phyloP scores from a whole-genome alignment of 345 rosid genomes.

The Bretschneidera sinensis region DNA sequence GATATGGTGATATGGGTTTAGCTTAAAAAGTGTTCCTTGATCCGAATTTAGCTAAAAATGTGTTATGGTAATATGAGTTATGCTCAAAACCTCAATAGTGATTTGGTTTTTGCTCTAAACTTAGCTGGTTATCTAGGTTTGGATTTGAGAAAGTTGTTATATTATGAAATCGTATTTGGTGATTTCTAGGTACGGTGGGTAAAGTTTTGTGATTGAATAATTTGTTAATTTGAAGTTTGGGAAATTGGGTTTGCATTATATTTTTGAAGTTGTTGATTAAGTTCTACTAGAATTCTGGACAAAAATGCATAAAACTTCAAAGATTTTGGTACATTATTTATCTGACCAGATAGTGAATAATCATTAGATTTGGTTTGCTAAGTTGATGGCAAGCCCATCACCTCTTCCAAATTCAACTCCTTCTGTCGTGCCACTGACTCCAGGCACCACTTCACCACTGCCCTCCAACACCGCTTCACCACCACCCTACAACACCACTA shows the following conservation, averaged over 20 bases:
- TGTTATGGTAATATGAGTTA: conserved; percentile 9
- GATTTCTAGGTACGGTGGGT: conserved; percentile 36
- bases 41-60: conserved; percentile 13
- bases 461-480: conserved; percentile 24
- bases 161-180: conserved; percentile 32
- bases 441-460: conserved; percentile 17
- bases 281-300: conserved; percentile 7
- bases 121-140: conserved; percentile 13
- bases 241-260: conserved; percentile 13
- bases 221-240: conserved; percentile 14
- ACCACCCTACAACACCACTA: too few species aligned
- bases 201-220: conserved; percentile 34
- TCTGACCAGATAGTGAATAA: conserved; percentile 3
- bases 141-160: conserved; percentile 18
- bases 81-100: background rate
- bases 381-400: conserved; percentile 54
- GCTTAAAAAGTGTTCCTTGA: conserved; percentile 21
- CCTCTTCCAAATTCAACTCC: conserved; percentile 54
- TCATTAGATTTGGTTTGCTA: conserved; percentile 7
- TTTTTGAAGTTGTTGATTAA: conserved; percentile 6
- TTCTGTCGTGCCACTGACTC: conserved; percentile 39
- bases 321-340: conserved; percentile 16
- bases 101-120: conserved; percentile 10
- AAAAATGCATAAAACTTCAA: background rate
- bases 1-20: conserved; percentile 25